Conservation (phyloP, 768 basidiomycete genomes). For the Amanita pallidorosea region DNA sequence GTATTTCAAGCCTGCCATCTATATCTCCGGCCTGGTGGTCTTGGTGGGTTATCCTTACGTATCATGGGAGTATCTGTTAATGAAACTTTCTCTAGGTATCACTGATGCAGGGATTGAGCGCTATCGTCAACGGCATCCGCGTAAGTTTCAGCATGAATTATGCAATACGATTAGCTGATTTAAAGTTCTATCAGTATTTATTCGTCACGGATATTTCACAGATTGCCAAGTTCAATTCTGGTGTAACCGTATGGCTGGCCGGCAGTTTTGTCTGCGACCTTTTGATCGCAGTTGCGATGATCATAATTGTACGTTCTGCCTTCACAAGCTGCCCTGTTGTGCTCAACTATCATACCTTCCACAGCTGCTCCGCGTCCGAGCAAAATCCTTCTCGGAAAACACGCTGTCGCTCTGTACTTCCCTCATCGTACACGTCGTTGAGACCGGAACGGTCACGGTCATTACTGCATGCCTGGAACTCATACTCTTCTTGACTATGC, state of each 20-base stretch:
- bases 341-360: not conserved
- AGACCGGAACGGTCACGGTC: constrained; percentile 2
- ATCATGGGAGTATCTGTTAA: too few relatives aligned
- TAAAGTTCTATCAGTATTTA: not conserved
- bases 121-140: constrained; percentile 2
- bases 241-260: constrained; percentile 7
- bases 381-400: not conserved
- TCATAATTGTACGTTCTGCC: constrained; percentile 7
- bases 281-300: constrained; percentile 10
- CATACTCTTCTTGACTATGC: constrained; percentile 4
- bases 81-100: not conserved
- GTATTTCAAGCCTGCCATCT: not conserved
- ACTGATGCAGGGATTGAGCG: constrained; percentile 2
- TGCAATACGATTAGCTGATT: not conserved
- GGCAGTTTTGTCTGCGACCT: constrained; percentile 8
- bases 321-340: not conserved
- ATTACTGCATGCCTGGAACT: constrained; percentile 2
- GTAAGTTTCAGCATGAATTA: not conserved
- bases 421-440: not conserved
- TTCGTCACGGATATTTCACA: constrained; percentile 1
- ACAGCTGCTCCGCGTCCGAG: constrained; percentile 1
- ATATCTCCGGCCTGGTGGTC: not conserved
- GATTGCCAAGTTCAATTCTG: constrained; percentile 3
- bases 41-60: not conserved
- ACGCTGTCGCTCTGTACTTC: not conserved